These are phyloP conservation scores for Cercospora berteroae DNA, from an alignment of 2,329 filamentous ascomycete species.

Conservation along the genomic window DNA sequence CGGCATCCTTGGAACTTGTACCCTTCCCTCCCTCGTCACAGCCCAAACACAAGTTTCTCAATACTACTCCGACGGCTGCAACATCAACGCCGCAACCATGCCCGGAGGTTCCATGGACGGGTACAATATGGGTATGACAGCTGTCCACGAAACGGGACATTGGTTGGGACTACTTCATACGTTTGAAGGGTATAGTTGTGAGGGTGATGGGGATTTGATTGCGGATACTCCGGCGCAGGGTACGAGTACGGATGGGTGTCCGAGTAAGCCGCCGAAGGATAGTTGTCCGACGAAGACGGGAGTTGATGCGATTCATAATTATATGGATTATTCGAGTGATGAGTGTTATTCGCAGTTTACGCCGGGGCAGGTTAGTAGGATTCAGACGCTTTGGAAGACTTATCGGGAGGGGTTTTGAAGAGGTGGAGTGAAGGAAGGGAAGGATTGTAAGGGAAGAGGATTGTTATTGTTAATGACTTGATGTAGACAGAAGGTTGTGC, in stretches of 20 bases:
- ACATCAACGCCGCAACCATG: slow-evolving; percentile 57
- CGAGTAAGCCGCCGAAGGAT: slow-evolving; percentile 48
- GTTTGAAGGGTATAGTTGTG: slow-evolving; percentile 48
- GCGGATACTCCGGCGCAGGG: slow-evolving; percentile 45
- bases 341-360: slow-evolving; percentile 56
- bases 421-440: not conserved
- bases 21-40: slow-evolving; percentile 44
- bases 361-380: slow-evolving; percentile 49
- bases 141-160: slow-evolving; percentile 51
- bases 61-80: slow-evolving; percentile 57
- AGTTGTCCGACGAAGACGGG: slow-evolving; percentile 50
- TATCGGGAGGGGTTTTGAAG: slow-evolving; percentile 37
- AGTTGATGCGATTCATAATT: slow-evolving; percentile 56
- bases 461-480: not conserved
- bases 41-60: slow-evolving; percentile 33
- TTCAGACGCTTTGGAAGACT: slow-evolving; percentile 53
- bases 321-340: slow-evolving; percentile 60
- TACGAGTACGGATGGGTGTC: slow-evolving; percentile 56
- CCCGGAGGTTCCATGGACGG: slow-evolving; percentile 50
- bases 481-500: not conserved
- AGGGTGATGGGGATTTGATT: slow-evolving; percentile 47
- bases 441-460: not conserved
- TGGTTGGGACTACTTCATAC: slow-evolving; percentile 50
- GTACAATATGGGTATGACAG: slow-evolving; percentile 51
- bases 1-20: slow-evolving; percentile 55